Percentiles rank a stretch among this genome's conserved stretches.
phyloP scores from a whole-genome alignment of 768 basidiomycete species.

The Pisolithus sp. region DNA sequence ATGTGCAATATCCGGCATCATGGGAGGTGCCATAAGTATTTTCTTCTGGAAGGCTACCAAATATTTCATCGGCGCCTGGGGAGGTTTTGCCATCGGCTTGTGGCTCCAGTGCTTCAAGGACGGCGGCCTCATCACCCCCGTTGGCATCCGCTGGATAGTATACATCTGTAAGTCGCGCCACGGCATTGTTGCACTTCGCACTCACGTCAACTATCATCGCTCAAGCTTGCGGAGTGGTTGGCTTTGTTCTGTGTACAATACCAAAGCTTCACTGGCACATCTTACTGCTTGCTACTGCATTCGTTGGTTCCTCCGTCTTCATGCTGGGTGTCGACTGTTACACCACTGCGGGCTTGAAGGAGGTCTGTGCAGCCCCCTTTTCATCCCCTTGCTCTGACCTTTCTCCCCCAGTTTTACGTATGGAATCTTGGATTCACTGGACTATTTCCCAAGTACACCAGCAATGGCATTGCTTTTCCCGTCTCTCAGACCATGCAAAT shows the following conservation, averaged over 20 bases:
- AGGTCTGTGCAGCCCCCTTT: constrained; percentile 42
- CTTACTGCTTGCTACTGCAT: constrained; percentile 78
- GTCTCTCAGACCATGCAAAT: constrained; percentile 89
- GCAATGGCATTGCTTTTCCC: constrained; percentile 67
- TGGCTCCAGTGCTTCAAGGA: constrained; percentile 83
- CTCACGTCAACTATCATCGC: constrained; percentile 15
- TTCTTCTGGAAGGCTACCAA: constrained; percentile 91
- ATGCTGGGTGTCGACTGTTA: constrained; percentile 93
- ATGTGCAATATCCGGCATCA: constrained; percentile 69
- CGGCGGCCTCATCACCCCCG: constrained; percentile 72
- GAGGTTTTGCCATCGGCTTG: constrained; percentile 77
- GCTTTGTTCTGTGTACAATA: constrained; percentile 80
- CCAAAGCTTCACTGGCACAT: constrained; percentile 84
- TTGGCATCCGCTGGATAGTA: constrained; percentile 84
- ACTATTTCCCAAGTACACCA: constrained; percentile 72
- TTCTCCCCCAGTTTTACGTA: constrained; percentile 69
- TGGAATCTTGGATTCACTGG: constrained; percentile 87
- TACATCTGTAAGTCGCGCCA: constrained; percentile 58
- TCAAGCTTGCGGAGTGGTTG: constrained; percentile 62
- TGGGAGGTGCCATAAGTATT: constrained; percentile 79
- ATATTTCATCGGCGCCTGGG: constrained; percentile 58
- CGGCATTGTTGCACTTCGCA: constrained; percentile 1
- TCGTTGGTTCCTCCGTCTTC: constrained; percentile 86
- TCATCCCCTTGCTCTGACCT: constrained; percentile 4
- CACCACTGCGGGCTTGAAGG: constrained; percentile 87